phyloP scores from a whole-genome alignment of 768 basidiomycete species.

The Mycena capillaripes region DNA sequence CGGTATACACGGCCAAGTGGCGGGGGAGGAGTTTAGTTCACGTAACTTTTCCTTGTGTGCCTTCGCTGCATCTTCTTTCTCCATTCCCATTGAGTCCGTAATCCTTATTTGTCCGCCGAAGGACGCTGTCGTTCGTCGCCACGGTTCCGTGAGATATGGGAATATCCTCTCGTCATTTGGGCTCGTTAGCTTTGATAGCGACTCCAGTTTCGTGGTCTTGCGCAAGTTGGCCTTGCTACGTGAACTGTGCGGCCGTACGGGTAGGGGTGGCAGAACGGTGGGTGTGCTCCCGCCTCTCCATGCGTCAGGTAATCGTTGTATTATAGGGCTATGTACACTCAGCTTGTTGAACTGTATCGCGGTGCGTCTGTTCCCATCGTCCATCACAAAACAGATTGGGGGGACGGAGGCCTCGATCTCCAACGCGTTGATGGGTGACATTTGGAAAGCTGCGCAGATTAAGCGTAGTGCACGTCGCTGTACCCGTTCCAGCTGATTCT shows the following conservation, averaged over 20 bases:
- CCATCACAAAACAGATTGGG: too few relatives aligned
- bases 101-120: constrained; percentile 25
- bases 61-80: too few relatives aligned
- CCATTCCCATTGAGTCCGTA: constrained; percentile 16
- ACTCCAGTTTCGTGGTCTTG: constrained; percentile 20
- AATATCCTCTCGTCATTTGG: constrained; percentile 36
- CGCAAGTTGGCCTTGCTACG: too few relatives aligned
- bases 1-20: constrained; percentile 15
- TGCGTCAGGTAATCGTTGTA: constrained; percentile 33
- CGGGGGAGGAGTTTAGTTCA: neutral
- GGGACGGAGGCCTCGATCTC: too few relatives aligned
- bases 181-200: constrained; percentile 32
- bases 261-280: constrained; percentile 37
- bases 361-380: too few relatives aligned
- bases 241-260: neutral
- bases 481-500: too few relatives aligned
- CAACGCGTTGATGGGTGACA: too few relatives aligned
- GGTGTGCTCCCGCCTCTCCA: constrained; percentile 33
- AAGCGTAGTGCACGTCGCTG: too few relatives aligned
- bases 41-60: constrained; percentile 17
- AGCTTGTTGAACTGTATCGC: constrained; percentile 48
- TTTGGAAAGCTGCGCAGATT: too few relatives aligned
- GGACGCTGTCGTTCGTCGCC: constrained; percentile 26
- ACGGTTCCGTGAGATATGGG: constrained; percentile 40
- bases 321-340: constrained; percentile 29